Base-by-base conservation (phyloP, 208 protist genomes). In the Trypanosoma theileri region DNA sequence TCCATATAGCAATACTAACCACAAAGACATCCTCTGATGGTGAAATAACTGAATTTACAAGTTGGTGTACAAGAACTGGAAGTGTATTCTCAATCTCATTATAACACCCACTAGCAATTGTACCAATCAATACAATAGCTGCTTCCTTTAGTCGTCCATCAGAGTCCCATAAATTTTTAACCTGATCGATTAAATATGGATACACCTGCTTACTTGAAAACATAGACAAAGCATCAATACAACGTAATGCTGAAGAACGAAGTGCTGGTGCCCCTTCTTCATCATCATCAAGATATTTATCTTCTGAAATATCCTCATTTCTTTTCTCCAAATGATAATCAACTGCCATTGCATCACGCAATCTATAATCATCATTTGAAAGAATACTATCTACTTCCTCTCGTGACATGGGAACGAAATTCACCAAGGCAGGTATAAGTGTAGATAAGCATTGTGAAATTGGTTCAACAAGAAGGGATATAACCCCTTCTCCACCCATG, bases 1-100 rank as follows among this genome's bases (percentile, higher is more conserved):
- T 79, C 88, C 91, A 96, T 56, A 82, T 57, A 14, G 91, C 85
- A 52, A 96, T 92, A 62, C 91, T 96, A n/a, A 74, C 75, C 12
- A 96, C 88, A 69, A 89, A 96, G 48, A 93, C 77, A 62, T 94
- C 80, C 55, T 91, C 84, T 26, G 64, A 71, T 24, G 63, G 52
- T 59, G 81, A 80, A n/a, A 48, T 59, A 51, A 80, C 74, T 59
- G 89, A 74, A 21, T 59, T 51, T 26, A 83, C 31, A 13, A 96
- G 73, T 59, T 94, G 80, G 21, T 65, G 52, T 19, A 75, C 73
- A 61, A 93, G 16, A 14, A 56, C 60, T 48, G 70, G 53, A 35
- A 93, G 73, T 26, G 66, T 57, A 1, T 24, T 19, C 4, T 74
- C 61, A 58, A 96, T 76, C 57, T 92, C 75, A 21, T 41, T 64